Conservation (phyloP, 192 early-diverging fungal species). For the Coemansia sp. region DNA sequence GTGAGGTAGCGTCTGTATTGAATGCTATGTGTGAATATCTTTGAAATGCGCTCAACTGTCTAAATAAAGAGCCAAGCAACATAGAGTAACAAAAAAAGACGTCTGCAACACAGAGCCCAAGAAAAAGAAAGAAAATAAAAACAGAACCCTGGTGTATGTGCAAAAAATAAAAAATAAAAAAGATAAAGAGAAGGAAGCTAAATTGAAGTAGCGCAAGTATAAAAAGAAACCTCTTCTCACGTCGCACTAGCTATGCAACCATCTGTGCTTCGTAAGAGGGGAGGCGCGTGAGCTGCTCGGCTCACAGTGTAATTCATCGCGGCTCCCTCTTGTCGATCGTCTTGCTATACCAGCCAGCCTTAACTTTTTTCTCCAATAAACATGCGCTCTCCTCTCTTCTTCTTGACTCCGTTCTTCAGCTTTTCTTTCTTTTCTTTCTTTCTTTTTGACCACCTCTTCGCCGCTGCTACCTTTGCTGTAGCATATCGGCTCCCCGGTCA, state of each 20-base stretch:
- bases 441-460: background rate
- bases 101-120: background rate
- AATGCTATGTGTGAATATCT: background rate
- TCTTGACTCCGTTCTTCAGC: background rate
- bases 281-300: background rate
- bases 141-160: background rate
- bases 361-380: background rate
- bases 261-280: background rate
- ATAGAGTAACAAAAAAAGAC: constrained; percentile 3
- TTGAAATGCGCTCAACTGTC: constrained; percentile 1
- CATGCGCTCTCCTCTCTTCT: background rate
- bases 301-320: background rate
- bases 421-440: background rate
- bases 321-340: background rate
- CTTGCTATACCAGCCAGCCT: background rate
- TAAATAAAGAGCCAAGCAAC: background rate
- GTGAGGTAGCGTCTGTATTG: background rate
- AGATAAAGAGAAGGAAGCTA: background rate
- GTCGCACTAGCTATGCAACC: background rate
- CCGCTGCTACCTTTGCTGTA: background rate
- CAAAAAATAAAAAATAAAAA: too few species aligned
- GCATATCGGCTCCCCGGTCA: background rate
- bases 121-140: background rate
- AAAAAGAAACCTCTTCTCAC: background rate
- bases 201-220: background rate